Percentiles rank a stretch among this genome's conserved stretches.
These are phyloP conservation scores for Agrocybe pediades DNA, from an alignment of 768 basidiomycete genomes.

Conservation along the genomic window DNA sequence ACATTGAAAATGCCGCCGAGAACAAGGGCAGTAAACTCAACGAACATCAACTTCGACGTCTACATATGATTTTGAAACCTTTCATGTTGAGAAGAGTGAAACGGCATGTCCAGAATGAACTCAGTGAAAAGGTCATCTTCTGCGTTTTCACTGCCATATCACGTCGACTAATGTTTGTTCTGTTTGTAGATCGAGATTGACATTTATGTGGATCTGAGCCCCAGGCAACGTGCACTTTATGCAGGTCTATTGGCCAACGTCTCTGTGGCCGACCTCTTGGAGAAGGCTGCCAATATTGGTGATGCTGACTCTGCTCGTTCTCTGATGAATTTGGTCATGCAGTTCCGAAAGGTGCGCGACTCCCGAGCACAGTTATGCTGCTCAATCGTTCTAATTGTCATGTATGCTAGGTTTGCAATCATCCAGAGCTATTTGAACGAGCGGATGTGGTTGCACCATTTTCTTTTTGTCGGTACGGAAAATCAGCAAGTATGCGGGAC, in stretches of 20 bases:
- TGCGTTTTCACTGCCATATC: not conserved
- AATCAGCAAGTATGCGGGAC: conserved; percentile 81
- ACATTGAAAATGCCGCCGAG: conserved; percentile 93
- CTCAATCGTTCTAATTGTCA: not conserved
- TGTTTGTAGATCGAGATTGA: conserved; percentile 88
- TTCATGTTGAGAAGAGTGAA: conserved; percentile 99
- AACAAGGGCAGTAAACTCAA: conserved; percentile 91
- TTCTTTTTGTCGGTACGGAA: conserved; percentile 83
- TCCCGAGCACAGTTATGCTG: not conserved
- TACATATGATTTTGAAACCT: conserved; percentile 99
- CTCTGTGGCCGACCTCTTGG: conserved; percentile 90
- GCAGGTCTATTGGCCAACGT: conserved; percentile 89
- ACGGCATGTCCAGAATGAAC: conserved; percentile 98
- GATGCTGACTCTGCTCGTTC: conserved; percentile 91
- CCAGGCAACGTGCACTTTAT: conserved; percentile 89
- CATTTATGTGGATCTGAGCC: conserved; percentile 91
- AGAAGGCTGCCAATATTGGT: conserved; percentile 89
- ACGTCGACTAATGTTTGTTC: not conserved
- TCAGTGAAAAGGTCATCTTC: conserved; percentile 87
- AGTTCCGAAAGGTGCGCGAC: conserved; percentile 87
- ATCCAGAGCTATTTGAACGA: conserved; percentile 96
- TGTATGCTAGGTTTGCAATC: conserved; percentile 82
- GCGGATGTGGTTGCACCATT: conserved; percentile 95
- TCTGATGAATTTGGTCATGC: conserved; percentile 99
- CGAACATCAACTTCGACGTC: conserved; percentile 89